These are phyloP conservation scores for Geum urbanum DNA, from an alignment of 306 rosid species.

Conservation along the genomic window DNA sequence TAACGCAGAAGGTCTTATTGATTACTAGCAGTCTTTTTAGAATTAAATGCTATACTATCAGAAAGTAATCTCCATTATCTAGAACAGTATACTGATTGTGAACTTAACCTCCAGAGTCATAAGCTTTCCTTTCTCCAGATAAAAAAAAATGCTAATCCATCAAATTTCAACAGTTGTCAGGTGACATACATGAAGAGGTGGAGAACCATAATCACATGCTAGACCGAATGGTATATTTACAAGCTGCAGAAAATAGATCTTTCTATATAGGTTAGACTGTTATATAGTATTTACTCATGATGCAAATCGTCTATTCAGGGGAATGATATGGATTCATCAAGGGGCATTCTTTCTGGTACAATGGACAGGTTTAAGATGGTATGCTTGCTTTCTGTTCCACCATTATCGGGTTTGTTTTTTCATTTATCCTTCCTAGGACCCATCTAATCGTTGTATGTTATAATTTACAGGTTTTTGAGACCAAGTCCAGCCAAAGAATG, in stretches of 20 bases:
- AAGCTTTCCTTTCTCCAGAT: not conserved
- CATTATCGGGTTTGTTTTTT: not conserved
- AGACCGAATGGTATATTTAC: conserved; percentile 65
- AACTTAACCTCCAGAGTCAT: conserved; percentile 8
- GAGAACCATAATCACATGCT: conserved; percentile 82
- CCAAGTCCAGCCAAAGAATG: conserved; percentile 88
- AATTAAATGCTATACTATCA: not conserved
- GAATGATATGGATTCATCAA: conserved; percentile 89
- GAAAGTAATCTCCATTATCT: not conserved
- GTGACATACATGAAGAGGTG: conserved; percentile 93
- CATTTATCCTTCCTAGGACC: conserved; percentile 7
- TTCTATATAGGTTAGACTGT: not conserved
- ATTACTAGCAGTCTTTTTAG: not conserved
- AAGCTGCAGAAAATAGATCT: conserved; percentile 19
- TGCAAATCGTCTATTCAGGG: conserved; percentile 44
- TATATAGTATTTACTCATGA: not conserved
- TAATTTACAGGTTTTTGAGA: conserved; percentile 74
- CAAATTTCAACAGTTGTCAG: conserved; percentile 69
- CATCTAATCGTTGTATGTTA: conserved; percentile 13
- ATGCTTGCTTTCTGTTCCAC: conserved; percentile 12
- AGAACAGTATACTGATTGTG: not conserved
- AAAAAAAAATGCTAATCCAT: conserved; percentile 16
- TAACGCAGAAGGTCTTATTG: not conserved
- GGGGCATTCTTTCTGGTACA: conserved; percentile 87
- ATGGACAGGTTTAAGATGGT: conserved; percentile 96